Conservation (phyloP, 768 basidiomycete genomes). For the Phallus indusiatus region DNA sequence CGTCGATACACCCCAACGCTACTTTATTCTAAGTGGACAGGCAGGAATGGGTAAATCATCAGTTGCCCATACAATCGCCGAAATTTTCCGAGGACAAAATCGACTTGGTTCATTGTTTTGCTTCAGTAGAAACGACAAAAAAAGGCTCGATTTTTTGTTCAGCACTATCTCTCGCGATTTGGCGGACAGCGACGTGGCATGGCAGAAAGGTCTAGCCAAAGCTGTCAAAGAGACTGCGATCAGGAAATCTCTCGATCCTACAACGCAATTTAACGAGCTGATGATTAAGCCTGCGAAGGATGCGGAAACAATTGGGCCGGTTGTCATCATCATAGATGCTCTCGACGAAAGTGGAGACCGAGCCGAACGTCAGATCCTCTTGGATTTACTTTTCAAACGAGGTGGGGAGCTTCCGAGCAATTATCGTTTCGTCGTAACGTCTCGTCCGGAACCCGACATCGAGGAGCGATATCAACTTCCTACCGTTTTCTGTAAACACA, state of each 20-base stretch:
- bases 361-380: background rate
- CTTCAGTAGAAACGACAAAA: background rate
- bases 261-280: background rate
- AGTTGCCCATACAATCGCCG: constrained; percentile 12
- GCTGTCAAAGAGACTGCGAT: background rate
- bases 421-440: background rate
- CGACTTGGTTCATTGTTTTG: constrained; percentile 9
- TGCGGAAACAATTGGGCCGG: constrained; percentile 14
- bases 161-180: constrained; percentile 12
- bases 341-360: constrained; percentile 20
- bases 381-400: background rate
- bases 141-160: background rate
- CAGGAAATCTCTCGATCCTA: background rate
- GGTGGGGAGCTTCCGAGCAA: background rate
- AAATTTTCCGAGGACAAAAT: background rate
- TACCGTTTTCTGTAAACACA: background rate
- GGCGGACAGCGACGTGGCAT: background rate
- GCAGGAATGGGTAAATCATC: constrained; percentile 15
- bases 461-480: background rate
- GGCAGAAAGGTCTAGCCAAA: background rate
- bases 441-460: background rate
- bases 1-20: background rate
- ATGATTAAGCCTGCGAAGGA: background rate
- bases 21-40: background rate
- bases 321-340: constrained; percentile 27